Conservation (phyloP, 257 asterid genomes). For the Parsonsia alboflavescens region DNA sequence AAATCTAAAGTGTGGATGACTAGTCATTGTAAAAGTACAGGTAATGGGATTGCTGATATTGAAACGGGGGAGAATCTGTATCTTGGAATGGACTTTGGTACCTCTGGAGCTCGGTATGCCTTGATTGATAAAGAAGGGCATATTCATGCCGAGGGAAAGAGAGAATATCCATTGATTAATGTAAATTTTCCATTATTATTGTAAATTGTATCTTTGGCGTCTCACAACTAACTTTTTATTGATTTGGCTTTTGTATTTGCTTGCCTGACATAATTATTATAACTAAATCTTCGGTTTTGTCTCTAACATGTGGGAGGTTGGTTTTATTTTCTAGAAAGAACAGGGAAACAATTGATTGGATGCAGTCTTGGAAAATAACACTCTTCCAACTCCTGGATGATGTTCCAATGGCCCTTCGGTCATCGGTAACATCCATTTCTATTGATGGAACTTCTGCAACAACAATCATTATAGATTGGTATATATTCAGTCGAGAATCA, state of each 20-base stretch:
- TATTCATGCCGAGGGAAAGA: conserved; percentile 62
- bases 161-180: conserved; percentile 61
- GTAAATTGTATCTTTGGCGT: conserved; percentile 2
- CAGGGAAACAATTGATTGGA: conserved; percentile 72
- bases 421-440: conserved; percentile 52
- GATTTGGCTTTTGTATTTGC: neutral
- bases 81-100: conserved; percentile 94
- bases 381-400: conserved; percentile 75
- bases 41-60: conserved; percentile 20
- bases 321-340: conserved; percentile 65
- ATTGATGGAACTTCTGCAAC: conserved; percentile 95
- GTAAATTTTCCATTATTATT: conserved; percentile 28
- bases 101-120: conserved; percentile 87
- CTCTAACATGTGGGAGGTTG: conserved; percentile 20
- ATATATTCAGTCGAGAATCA: conserved; percentile 2
- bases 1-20: conserved; percentile 27
- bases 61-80: conserved; percentile 46
- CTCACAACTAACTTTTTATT: neutral
- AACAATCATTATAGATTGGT: conserved; percentile 72
- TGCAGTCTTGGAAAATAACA: conserved; percentile 66
- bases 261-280: neutral
- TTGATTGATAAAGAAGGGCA: conserved; percentile 52
- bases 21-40: conserved; percentile 25
- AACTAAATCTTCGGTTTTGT: neutral
- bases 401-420: conserved; percentile 58